Evolutionary conservation across 305 asterid species (phyloP).

Genomic region (Coffea humblotiana): DNA sequence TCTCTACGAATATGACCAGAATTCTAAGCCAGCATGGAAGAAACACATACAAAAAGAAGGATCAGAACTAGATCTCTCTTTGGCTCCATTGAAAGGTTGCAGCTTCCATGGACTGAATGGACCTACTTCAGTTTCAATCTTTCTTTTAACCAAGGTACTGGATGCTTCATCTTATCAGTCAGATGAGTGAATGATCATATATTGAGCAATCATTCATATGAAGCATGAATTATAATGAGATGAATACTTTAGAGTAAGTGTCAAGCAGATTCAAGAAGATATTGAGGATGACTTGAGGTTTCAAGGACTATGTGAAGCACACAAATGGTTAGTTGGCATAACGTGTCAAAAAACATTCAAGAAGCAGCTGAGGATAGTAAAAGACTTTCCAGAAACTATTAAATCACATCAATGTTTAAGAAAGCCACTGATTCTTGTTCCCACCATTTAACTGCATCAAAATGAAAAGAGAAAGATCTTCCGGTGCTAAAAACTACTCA

Average conservation of each 20-base stretch:
- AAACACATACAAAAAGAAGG: constrained; percentile 63
- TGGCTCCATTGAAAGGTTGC: constrained; percentile 57
- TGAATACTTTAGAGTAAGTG: background rate
- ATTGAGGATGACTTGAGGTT: background rate
- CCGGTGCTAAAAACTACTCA: background rate
- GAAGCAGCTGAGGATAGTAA: background rate
- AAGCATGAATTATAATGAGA: background rate
- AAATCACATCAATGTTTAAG: background rate
- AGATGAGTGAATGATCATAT: background rate
- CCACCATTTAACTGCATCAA: background rate
- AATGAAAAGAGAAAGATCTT: background rate
- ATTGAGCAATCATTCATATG: background rate
- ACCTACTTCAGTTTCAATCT: constrained; percentile 55
- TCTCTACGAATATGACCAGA: constrained; percentile 74
- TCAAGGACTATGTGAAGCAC: background rate
- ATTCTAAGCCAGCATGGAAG: constrained; percentile 82
- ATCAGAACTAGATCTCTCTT: constrained; percentile 34
- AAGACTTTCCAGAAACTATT: background rate
- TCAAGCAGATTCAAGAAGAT: background rate
- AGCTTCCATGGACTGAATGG: constrained; percentile 46
- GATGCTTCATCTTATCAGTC: background rate
- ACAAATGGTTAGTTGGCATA: background rate
- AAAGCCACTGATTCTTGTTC: background rate
- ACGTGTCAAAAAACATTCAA: background rate
- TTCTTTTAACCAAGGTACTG: constrained; percentile 68